These are phyloP conservation scores for Royoungia palumana DNA, from an alignment of 768 basidiomycete species.

Conservation along the genomic window DNA sequence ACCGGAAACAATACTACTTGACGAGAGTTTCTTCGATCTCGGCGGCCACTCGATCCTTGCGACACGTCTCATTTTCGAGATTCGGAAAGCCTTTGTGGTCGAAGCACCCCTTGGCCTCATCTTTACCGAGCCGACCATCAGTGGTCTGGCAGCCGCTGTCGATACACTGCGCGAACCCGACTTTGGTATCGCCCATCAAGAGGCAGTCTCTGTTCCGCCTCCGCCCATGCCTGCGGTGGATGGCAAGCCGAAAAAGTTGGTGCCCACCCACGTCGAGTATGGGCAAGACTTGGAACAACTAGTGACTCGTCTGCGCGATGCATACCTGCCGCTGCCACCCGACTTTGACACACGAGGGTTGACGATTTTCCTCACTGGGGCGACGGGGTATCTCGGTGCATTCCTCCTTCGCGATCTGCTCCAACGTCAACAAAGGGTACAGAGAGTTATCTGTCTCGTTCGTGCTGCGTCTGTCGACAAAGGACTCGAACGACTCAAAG, in stretches of 20 bases:
- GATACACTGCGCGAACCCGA: conserved; percentile 76
- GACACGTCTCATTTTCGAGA: conserved; percentile 94
- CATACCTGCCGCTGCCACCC: conserved; percentile 60
- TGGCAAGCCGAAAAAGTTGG: conserved; percentile 16
- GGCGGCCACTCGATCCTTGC: conserved; percentile 99
- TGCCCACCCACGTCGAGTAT: conserved; percentile 55
- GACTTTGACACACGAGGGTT: conserved; percentile 53
- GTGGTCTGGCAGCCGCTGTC: conserved; percentile 69
- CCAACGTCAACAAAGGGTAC: conserved; percentile 53
- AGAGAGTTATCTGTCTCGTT: conserved; percentile 91
- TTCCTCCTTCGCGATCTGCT: conserved; percentile 86
- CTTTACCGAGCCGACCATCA: conserved; percentile 87
- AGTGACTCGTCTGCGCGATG: conserved; percentile 49
- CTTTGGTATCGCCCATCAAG: conserved; percentile 60
- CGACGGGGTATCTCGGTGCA: conserved; percentile 94
- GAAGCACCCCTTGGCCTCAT: conserved; percentile 89
- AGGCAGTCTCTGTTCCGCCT: conserved; percentile 15
- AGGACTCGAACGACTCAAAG: conserved; percentile 66
- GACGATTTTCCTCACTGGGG: conserved; percentile 93
- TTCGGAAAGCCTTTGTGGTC: conserved; percentile 87
- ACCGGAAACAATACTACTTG: conserved; percentile 72
- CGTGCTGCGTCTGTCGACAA: conserved; percentile 62
- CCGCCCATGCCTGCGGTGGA: conserved; percentile 13
- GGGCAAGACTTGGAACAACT: conserved; percentile 73
- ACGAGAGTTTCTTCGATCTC: conserved; percentile 97